These are phyloP conservation scores for Apiospora phragmitis DNA, from an alignment of 2,329 filamentous ascomycete genomes.

Conservation along the genomic window DNA sequence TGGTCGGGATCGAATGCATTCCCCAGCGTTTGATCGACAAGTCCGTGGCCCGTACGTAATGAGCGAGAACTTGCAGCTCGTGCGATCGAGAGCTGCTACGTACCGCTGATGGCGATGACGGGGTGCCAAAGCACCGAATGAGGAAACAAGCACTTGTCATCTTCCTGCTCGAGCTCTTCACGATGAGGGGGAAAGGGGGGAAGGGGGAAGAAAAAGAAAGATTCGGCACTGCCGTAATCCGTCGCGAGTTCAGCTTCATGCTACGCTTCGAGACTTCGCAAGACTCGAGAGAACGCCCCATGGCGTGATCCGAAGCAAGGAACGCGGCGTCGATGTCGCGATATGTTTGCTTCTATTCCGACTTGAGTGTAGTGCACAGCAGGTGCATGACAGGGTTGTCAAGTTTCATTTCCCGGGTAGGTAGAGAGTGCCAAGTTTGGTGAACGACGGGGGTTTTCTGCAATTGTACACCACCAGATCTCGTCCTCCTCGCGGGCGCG, in stretches of 20 bases:
- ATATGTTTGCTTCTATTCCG: background rate
- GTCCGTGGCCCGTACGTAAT: background rate
- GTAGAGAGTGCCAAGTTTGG: background rate
- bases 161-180: background rate
- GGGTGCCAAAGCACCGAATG: background rate
- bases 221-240: background rate
- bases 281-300: background rate
- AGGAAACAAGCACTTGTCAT: background rate
- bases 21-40: background rate
- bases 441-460: background rate
- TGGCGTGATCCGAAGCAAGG: background rate
- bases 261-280: background rate
- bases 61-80: background rate
- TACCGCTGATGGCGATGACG: background rate
- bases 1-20: background rate
- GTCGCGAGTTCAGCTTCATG: background rate
- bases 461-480: background rate
- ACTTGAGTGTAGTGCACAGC: background rate
- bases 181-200: background rate
- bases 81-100: background rate
- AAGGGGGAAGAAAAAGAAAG: background rate
- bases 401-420: constrained; percentile 1
- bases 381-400: background rate
- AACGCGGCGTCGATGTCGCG: background rate
- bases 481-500: background rate